A percentile compares a stretch with the other conserved stretches of the same genome.
Conservation (phyloP, 768 basidiomycete genomes). For the Tylopilus vinaceipallidus region DNA sequence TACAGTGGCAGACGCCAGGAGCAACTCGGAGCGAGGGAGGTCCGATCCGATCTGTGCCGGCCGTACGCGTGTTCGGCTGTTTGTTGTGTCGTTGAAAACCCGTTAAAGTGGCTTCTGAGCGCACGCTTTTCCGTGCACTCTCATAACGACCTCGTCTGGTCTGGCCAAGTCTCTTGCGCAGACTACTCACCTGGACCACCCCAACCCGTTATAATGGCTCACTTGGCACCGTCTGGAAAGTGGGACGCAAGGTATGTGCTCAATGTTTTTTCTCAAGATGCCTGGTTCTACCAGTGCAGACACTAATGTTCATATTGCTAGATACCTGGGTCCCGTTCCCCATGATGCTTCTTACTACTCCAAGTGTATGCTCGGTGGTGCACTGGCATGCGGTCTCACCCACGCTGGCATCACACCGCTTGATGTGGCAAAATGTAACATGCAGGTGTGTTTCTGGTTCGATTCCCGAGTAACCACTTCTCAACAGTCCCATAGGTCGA, state of each 20-base stretch:
- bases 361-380: conserved; percentile 88
- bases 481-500: conserved; percentile 52
- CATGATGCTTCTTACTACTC: conserved; percentile 76
- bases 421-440: conserved; percentile 89
- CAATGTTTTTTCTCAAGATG: no score
- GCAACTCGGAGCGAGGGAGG: no score
- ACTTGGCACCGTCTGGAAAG: conserved; percentile 50
- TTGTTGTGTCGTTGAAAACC: background rate
- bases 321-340: conserved; percentile 68
- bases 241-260: conserved; percentile 68
- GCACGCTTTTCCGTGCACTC: conserved; percentile 2
- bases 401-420: conserved; percentile 87
- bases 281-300: background rate
- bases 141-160: conserved; percentile 24
- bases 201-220: conserved; percentile 45
- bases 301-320: conserved; percentile 26
- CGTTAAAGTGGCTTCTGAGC: background rate
- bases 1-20: no score
- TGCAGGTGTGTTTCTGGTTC: conserved; percentile 57
- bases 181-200: conserved; percentile 30
- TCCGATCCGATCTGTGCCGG: conserved; percentile 12
- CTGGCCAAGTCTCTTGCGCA: conserved; percentile 19
- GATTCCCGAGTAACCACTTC: background rate
- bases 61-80: no score
- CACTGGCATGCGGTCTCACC: conserved; percentile 82